Evolutionary conservation across 2,329 filamentous ascomycete genomes (phyloP).

Genomic region (Blumeria graminis): DNA sequence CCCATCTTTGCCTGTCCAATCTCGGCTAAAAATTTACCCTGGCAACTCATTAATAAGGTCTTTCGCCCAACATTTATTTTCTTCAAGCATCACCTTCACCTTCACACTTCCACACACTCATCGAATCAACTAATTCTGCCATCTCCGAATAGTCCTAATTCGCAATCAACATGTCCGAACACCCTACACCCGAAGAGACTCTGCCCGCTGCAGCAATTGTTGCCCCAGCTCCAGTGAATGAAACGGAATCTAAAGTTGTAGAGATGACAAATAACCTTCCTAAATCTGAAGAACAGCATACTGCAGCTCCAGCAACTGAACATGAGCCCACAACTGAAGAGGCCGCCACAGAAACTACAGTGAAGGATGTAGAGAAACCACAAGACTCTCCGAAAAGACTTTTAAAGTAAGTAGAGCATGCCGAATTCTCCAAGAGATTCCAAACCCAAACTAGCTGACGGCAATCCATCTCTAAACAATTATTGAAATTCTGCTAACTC

Average conservation of each 20-base stretch:
- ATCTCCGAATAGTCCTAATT: background rate
- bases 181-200: conserved; percentile 37
- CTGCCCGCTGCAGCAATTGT: conserved; percentile 6
- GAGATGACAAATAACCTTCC: conserved; percentile 16
- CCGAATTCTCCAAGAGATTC: background rate
- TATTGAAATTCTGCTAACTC: background rate
- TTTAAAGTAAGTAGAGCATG: background rate
- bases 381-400: background rate
- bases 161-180: conserved; percentile 29
- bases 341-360: conserved; percentile 25
- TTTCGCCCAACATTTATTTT: background rate
- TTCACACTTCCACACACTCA: background rate
- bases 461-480: background rate
- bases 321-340: conserved; percentile 34
- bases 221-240: conserved; percentile 16
- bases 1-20: background rate
- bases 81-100: background rate
- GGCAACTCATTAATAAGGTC: conserved; percentile 1
- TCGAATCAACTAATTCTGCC: conserved; percentile 2
- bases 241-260: conserved; percentile 16
- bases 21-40: conserved; percentile 2
- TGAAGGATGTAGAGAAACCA: background rate
- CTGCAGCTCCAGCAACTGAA: conserved; percentile 17
- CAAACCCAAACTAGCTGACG: too few relatives aligned
- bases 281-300: conserved; percentile 1